phyloP scores from a whole-genome alignment of 495 filamentous ascomycete genomes.

The Echria macrotheca region DNA sequence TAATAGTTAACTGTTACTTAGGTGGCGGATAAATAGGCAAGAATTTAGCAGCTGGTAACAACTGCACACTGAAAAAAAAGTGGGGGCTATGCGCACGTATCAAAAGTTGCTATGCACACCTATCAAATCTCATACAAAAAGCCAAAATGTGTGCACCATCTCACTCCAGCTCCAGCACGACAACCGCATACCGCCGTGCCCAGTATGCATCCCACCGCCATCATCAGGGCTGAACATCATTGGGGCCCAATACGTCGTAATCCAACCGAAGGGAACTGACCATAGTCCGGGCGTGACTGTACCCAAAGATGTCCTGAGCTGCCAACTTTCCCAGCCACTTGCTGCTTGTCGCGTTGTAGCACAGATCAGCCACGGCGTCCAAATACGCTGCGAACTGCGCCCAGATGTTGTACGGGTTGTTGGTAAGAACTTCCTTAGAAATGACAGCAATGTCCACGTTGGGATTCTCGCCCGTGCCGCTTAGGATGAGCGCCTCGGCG shows the following conservation, averaged over 20 bases:
- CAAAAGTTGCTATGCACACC: too few relatives aligned
- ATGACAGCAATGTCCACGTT: neutral
- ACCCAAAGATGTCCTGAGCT: slow-evolving; percentile 29
- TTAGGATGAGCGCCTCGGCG: slow-evolving; percentile 22
- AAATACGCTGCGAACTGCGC: slow-evolving; percentile 26
- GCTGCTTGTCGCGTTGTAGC: slow-evolving; percentile 26
- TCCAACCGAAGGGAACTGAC: slow-evolving; percentile 6
- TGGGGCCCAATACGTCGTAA: slow-evolving; percentile 3
- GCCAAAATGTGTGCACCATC: too few relatives aligned
- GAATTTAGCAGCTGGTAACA: too few relatives aligned
- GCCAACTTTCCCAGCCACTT: slow-evolving; percentile 32
- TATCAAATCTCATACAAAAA: too few relatives aligned
- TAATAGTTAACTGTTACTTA: too few relatives aligned
- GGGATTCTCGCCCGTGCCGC: slow-evolving; percentile 9
- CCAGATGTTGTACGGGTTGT: slow-evolving; percentile 8
- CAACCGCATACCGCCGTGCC: too few relatives aligned
- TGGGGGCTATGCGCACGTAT: too few relatives aligned
- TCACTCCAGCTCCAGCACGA: too few relatives aligned
- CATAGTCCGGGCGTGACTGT: slow-evolving; percentile 6
- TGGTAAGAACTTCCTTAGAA: neutral
- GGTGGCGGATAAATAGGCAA: too few relatives aligned
- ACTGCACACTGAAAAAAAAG: too few relatives aligned
- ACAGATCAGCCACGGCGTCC: slow-evolving; percentile 21
- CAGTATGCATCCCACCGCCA: neutral
- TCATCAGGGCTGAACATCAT: neutral